Evolutionary conservation across 495 filamentous ascomycete species (phyloP), one percentile per base, ranked within the genome.

Genomic region (Pseudoneurospora amorphoporcata): DNA sequence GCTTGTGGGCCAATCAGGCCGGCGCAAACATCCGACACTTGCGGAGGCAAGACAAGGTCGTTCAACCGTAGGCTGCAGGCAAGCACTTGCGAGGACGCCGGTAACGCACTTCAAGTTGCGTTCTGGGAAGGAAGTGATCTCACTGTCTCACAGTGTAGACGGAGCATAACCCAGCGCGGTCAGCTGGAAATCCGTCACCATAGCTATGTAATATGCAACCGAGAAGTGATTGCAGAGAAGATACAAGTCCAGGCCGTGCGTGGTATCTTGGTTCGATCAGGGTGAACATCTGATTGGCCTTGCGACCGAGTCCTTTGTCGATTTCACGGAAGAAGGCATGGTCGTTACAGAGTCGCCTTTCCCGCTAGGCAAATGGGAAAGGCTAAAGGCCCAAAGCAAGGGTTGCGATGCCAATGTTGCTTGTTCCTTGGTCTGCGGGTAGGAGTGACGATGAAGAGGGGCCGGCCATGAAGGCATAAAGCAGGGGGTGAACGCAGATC

Each of bases 261-360:
- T 77, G 77, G 74, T 75, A 80, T 81, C 82, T 84, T 79, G 80
- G 80, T 79, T 81, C 80, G 83, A 76, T 77, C 79, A 76, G 78
- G 77, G 74, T 71, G 79, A 69, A 76, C 74, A 76, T 73, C 70
- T 82, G 77, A 85, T 84, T 84, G 80, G 82, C 68, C 76, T 72
- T 75, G 71, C 74, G 76, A 77, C 81, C 81, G 81, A 82, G 80
- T 78, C 83, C 77, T 81, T 80, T 70, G 78, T 82, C 80, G 77
- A 80, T 79, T 80, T 80, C 76, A 81, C 81, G 83, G 82, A 80
- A 78, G 79, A 81, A 82, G 80, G 83, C 83, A 84, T 84, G 83
- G 79, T 82, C 80, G 83, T 82, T 81, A 82, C 82, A 76, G 80
- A 80, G 79, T 77, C 76, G 77, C 76, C 75, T 78, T 77, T 74